Evolutionary conservation across 345 rosid genomes (phyloP), one percentile per base, ranked within the genome.

Genomic region (Linum usitatissimum): DNA sequence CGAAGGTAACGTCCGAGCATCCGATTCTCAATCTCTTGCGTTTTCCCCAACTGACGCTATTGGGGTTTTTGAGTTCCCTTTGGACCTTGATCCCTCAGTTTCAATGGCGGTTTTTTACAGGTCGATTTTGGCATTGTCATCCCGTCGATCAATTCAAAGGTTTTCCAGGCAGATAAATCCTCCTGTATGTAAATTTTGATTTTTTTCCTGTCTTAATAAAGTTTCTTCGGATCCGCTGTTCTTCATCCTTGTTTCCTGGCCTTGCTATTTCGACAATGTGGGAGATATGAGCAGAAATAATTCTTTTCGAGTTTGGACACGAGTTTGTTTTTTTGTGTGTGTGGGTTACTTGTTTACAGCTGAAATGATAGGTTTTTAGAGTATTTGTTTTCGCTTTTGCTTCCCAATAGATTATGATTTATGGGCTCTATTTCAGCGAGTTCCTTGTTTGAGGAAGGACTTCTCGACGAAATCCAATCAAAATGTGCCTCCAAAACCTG

Each of bases 51-150:
- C 38, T 34, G 38, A 34, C 9, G 36, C 42, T 38, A 6, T 60
- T 39, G 12, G 1, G 8, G 0, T 8, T 39, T 39, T 62, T 45
- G 4, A 7, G 8, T 21, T n/a, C 18, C 39, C 9, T 23, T 61
- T 66, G 38, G 8, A 21, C 71, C 10, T n/a, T 18, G 49, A 54
- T 23, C 38, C 18, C 45, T 19, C 17, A 23, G 42, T 49, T 19
- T 5, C 18, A 13, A 18, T 48, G 51, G 51, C 17, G 51, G 56
- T 67, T 60, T 67, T 60, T 62, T 68, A 59, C 77, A 87, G 93
- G 88, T 84, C 86, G 51, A 64, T 89, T 74, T 74, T 83, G 73
- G 85, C 84, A 75, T 67, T 83, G 36, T 76, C 98, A 3, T 72
- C 75, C 20, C 83, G 81, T 65, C 84, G 66, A 72, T 75, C 84